A percentile compares a stretch with the other conserved stretches of the same genome.
These are phyloP conservation scores for California macrophylla DNA, from an alignment of 441 rosid genomes.

Conservation along the genomic window DNA sequence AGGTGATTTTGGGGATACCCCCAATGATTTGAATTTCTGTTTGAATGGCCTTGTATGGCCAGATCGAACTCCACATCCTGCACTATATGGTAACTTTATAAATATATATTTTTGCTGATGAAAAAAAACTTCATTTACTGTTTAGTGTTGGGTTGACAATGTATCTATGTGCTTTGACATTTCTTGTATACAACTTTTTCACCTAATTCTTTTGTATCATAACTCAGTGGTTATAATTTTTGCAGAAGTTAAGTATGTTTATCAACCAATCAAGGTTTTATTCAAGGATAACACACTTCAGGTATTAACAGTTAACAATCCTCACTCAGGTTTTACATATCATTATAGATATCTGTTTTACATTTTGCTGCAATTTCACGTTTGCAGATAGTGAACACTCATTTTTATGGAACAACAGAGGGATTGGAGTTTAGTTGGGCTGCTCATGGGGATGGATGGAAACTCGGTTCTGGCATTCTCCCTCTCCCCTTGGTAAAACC, in stretches of 20 bases:
- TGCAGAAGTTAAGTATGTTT: constrained; percentile 80
- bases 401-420: constrained; percentile 60
- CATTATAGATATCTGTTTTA: constrained; percentile 12
- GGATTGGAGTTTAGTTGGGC: constrained; percentile 67
- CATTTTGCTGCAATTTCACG: constrained; percentile 17
- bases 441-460: constrained; percentile 56
- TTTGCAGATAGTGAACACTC: constrained; percentile 60
- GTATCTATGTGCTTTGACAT: constrained; percentile 2
- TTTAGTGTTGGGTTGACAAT: constrained; percentile 1
- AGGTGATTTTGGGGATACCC: constrained; percentile 89
- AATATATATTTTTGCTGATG: too few relatives aligned
- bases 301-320: constrained; percentile 32
- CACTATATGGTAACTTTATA: constrained; percentile 75
- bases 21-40: constrained; percentile 92
- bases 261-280: constrained; percentile 76
- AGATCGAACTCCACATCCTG: constrained; percentile 90
- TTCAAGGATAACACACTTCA: constrained; percentile 36
- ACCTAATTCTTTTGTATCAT: constrained; percentile 20
- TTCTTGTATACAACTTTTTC: constrained; percentile 12
- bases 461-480: constrained; percentile 63
- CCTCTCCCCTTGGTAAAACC: constrained; percentile 56
- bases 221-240: constrained; percentile 19
- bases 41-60: constrained; percentile 89
- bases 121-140: constrained; percentile 19
- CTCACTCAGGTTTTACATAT: constrained; percentile 20